Base-by-base conservation (phyloP, 768 basidiomycete genomes). In the Leccinellum rugosiceps region DNA sequence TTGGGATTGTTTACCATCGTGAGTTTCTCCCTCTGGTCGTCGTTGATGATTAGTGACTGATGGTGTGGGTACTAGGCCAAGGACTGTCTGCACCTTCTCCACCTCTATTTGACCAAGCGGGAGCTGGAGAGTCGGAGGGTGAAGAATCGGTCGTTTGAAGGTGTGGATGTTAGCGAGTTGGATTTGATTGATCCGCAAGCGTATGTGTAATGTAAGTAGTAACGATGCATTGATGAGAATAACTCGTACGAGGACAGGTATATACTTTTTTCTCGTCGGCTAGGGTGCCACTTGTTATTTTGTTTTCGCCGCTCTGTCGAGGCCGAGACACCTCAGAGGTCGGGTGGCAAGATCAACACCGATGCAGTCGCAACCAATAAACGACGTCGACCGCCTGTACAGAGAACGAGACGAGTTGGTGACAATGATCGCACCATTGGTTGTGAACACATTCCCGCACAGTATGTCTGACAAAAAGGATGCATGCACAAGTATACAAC, bases 91-190 rank as follows among this genome's bases (percentile, higher is more conserved):
- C 80, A 86, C 38, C 76, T 92, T 1, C 70, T 87, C 5, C 85
- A 91, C 63, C 75, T 89, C 6, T 88, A 82, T 74, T 78, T 91
- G 5, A 78, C 83, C 6, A 87, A 88, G 65, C 84, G 83, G 17
- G 90, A 92, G 65, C 74, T 90, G 6, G 83, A 87, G 66, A 84
- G 82, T 2, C 78, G 90, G 14, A 75, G 76, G 23, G 83, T 92
- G 26, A 88, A 84, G 72, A 87, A 79, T 65, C 79, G 81, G 58
- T 82, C 88, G 44, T 92, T 92, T 66, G 75, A 77, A n/a, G 87
- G 87, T 0, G 81, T 91, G n/a, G 88, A 91, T 64, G 63, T 83
- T 45, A 67, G 72, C 11, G 84, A 83, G 60, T 76, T 91, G 41
- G 88, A 92, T 67, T 77, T 92, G 26, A 78, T 89, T 70, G n/a